Percentiles rank a stretch among this genome's conserved stretches.
Conservation (phyloP, 805 yeast genomes). For the Yamadazyma paraphyllophila region DNA sequence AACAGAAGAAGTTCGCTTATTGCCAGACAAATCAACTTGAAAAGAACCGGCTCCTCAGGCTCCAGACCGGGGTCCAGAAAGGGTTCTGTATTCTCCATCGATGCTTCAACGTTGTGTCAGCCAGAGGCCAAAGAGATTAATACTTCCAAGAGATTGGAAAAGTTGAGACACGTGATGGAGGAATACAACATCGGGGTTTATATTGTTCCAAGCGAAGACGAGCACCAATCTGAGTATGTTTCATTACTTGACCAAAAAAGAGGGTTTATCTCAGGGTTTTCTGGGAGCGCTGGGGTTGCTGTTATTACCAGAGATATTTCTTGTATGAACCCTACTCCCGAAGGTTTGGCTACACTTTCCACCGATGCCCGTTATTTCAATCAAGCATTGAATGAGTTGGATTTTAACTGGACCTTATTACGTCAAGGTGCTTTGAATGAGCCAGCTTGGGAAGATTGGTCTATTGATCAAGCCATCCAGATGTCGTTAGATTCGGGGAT, state of each 20-base stretch:
- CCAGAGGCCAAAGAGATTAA: slow-evolving; percentile 51
- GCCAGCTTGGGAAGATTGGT: slow-evolving; percentile 60
- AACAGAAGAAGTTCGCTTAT: slow-evolving; percentile 57
- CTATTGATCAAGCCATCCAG: slow-evolving; percentile 49
- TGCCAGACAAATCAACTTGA: slow-evolving; percentile 40
- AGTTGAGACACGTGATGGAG: slow-evolving; percentile 57
- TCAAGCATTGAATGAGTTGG: slow-evolving; percentile 58
- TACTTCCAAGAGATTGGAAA: slow-evolving; percentile 61
- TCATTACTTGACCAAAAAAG: slow-evolving; percentile 53
- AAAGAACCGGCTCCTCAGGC: slow-evolving; percentile 24
- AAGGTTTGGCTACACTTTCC: slow-evolving; percentile 53
- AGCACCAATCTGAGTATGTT: slow-evolving; percentile 63
- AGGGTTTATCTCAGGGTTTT: slow-evolving; percentile 56
- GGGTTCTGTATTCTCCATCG: slow-evolving; percentile 42
- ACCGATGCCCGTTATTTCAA: slow-evolving; percentile 63
- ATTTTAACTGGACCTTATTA: slow-evolving; percentile 57
- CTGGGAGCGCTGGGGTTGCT: slow-evolving; percentile 63
- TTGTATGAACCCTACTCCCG: slow-evolving; percentile 51
- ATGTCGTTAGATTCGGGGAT: slow-evolving; percentile 47
- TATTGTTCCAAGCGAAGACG: slow-evolving; percentile 60
- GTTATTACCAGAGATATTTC: slow-evolving; percentile 53
- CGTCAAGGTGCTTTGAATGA: slow-evolving; percentile 50
- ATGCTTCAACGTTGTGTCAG: slow-evolving; percentile 40
- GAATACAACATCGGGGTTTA: slow-evolving; percentile 49
- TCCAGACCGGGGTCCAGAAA: slow-evolving; percentile 33